Evolutionary conservation across 108 stramenopile genomes (phyloP).

Genomic region (Skeletonema grethae): DNA sequence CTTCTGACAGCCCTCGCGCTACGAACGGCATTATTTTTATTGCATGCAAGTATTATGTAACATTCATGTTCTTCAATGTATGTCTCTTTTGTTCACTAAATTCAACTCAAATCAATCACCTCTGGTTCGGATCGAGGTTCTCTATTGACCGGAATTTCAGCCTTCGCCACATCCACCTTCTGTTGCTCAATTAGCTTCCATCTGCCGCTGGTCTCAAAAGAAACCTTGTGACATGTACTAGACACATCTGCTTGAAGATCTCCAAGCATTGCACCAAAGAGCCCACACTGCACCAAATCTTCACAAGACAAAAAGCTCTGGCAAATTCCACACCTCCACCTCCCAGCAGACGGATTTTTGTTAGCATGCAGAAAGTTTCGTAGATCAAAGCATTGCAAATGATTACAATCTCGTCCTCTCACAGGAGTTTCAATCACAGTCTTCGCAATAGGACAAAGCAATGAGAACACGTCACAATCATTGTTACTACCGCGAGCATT

Average conservation of each 20-base stretch:
- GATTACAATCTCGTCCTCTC: conserved; percentile 35
- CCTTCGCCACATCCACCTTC: neutral
- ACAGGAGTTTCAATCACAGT: conserved; percentile 69
- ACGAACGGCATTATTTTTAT: no score
- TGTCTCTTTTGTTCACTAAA: neutral
- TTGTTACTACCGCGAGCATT: neutral
- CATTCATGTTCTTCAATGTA: neutral
- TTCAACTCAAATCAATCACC: conserved; percentile 3
- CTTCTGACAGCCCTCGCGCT: no score
- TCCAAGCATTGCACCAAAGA: conserved; percentile 47
- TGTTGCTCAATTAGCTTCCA: neutral
- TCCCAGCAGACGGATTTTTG: conserved; percentile 50
- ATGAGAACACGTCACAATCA: conserved; percentile 47
- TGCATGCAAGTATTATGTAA: no score
- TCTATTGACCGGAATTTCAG: neutral
- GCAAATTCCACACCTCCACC: conserved; percentile 72
- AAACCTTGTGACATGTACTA: neutral
- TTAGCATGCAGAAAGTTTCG: conserved; percentile 58
- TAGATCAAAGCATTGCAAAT: conserved; percentile 68
- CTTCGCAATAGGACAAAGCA: conserved; percentile 64
- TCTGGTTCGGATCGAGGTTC: neutral
- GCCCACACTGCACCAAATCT: conserved; percentile 46
- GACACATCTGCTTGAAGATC: conserved; percentile 7
- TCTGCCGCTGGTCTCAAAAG: neutral
- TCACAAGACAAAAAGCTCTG: conserved; percentile 41